Conservation (phyloP, 768 basidiomycete species). For the Termitomyces sp. region DNA sequence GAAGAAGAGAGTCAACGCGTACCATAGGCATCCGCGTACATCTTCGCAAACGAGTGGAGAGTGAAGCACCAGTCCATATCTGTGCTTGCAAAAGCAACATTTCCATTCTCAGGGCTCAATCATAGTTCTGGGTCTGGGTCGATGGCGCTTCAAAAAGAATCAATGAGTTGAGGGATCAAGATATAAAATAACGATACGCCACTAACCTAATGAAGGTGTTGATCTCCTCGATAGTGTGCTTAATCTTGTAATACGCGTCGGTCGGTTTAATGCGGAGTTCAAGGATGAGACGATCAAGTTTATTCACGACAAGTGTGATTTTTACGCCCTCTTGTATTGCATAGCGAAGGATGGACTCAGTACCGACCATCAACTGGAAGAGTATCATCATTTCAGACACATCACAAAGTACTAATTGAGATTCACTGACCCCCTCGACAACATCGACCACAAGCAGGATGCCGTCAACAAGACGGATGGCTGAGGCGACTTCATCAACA, state of each 20-base stretch:
- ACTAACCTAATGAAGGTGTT: conserved; percentile 91
- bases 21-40: conserved; percentile 96
- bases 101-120: conserved; percentile 91
- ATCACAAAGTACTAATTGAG: background rate
- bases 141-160: conserved; percentile 49
- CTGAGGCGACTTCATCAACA: conserved; percentile 92
- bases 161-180: background rate
- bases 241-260: conserved; percentile 99
- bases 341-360: conserved; percentile 85
- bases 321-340: conserved; percentile 86
- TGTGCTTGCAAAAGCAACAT: conserved; percentile 95
- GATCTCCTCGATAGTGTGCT: conserved; percentile 97
- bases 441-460: conserved; percentile 94
- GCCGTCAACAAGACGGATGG: conserved; percentile 86
- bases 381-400: background rate
- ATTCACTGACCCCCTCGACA: conserved; percentile 84
- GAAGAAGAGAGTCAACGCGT: conserved; percentile 12
- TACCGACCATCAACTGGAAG: conserved; percentile 83
- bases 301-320: conserved; percentile 93
- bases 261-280: conserved; percentile 93
- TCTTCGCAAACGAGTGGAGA: conserved; percentile 86
- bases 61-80: conserved; percentile 99
- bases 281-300: conserved; percentile 95
- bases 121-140: conserved; percentile 86
- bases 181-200: background rate